phyloP scores from a whole-genome alignment of 2,329 filamentous ascomycete species.

The Sporothrix globosa region DNA sequence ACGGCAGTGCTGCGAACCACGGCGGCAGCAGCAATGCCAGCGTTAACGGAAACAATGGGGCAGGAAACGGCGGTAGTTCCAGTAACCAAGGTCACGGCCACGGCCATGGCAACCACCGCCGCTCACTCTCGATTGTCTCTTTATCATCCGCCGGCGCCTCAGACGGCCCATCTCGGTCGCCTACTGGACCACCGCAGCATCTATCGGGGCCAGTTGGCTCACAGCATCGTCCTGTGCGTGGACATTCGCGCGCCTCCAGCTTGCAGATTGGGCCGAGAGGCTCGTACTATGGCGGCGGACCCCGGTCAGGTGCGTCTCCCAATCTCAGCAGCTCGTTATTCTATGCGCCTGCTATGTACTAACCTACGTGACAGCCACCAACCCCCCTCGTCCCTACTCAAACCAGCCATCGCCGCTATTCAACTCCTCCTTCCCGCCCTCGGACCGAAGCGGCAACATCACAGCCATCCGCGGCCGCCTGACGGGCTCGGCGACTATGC shows the following conservation, averaged over 20 bases:
- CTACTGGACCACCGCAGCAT: constrained; percentile 18
- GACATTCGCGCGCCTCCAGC: constrained; percentile 79
- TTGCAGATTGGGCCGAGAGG: constrained; percentile 69
- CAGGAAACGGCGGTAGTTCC: constrained; percentile 30
- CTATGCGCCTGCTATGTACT: neutral
- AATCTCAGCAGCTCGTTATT: neutral
- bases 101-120: constrained; percentile 59
- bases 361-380: constrained; percentile 43
- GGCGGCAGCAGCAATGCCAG: neutral
- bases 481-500: constrained; percentile 50
- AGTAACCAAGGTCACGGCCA: constrained; percentile 48
- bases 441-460: constrained; percentile 42
- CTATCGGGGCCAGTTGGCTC: neutral
- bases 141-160: constrained; percentile 62
- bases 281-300: constrained; percentile 50
- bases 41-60: neutral
- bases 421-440: constrained; percentile 58
- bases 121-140: constrained; percentile 81
- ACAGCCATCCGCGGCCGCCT: constrained; percentile 46
- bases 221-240: constrained; percentile 56
- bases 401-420: constrained; percentile 56
- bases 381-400: constrained; percentile 51
- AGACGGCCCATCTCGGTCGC: constrained; percentile 23
- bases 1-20: neutral
- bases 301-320: constrained; percentile 44